Conservation (phyloP, 2,329 filamentous ascomycete genomes). For the Penicillium verrucosum region DNA sequence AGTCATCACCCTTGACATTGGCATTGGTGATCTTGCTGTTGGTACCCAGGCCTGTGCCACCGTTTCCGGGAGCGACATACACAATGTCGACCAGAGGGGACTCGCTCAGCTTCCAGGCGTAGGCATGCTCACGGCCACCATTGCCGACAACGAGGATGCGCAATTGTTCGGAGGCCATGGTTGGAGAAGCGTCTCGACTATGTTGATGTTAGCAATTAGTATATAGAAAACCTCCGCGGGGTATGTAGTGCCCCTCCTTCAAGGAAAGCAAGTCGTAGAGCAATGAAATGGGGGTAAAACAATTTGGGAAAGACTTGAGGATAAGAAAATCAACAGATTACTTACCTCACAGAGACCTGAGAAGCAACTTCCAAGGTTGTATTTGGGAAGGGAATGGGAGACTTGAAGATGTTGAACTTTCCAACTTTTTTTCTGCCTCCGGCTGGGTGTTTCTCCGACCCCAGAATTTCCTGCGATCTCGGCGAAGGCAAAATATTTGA, state of each 20-base stretch:
- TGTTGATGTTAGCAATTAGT: conserved; percentile 13
- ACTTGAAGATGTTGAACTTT: conserved; percentile 7
- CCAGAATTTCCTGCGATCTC: conserved; percentile 9
- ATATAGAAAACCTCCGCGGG: conserved; percentile 22
- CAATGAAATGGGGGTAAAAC: not conserved
- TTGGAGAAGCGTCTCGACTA: conserved; percentile 26
- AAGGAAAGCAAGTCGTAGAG: not conserved
- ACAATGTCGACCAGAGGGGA: conserved; percentile 76
- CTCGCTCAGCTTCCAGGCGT: conserved; percentile 90
- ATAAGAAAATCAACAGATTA: not conserved
- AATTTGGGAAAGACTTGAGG: not conserved
- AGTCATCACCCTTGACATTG: conserved; percentile 70
- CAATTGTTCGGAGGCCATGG: conserved; percentile 50
- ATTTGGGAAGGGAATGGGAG: conserved; percentile 9
- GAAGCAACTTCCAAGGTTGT: conserved; percentile 18
- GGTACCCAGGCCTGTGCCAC: conserved; percentile 66
- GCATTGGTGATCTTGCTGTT: conserved; percentile 68
- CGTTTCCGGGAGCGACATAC: conserved; percentile 70
- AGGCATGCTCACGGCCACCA: conserved; percentile 88
- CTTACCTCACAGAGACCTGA: conserved; percentile 26
- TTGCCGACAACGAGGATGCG: conserved; percentile 85
- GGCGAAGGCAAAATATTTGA: not conserved
- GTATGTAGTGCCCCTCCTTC: conserved; percentile 17
- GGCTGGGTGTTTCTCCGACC: conserved; percentile 25
- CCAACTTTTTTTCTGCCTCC: conserved; percentile 26